Conservation (phyloP, 225 moss, liverwort and hornwort species). For the Pseudoscleropodium purum region DNA sequence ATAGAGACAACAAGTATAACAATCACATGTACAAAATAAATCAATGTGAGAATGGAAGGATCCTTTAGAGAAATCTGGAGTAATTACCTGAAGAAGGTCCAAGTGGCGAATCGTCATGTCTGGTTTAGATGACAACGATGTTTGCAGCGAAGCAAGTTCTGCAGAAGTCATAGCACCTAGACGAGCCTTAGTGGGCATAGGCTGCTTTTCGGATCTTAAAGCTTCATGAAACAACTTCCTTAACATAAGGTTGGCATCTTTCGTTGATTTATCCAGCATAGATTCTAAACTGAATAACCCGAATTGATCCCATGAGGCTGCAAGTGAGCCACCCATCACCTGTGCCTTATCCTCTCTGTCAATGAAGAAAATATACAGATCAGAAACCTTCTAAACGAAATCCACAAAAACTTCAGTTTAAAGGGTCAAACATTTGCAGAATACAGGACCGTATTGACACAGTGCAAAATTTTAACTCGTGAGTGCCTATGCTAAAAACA, state of each 20-base stretch:
- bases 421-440: neutral
- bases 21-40: neutral
- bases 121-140: slow-evolving; percentile 54
- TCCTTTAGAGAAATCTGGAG: neutral
- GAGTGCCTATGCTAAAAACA: neutral
- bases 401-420: neutral
- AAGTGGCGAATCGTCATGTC: slow-evolving; percentile 66
- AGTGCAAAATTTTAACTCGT: neutral
- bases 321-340: slow-evolving; percentile 74
- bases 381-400: neutral
- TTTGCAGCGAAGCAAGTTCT: slow-evolving; percentile 59
- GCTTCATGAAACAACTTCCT: slow-evolving; percentile 90
- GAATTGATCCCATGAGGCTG: slow-evolving; percentile 58
- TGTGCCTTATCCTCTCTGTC: slow-evolving; percentile 28
- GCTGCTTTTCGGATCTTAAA: slow-evolving; percentile 60
- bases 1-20: neutral
- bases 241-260: slow-evolving; percentile 66
- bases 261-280: slow-evolving; percentile 67
- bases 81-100: slow-evolving; percentile 43
- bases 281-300: slow-evolving; percentile 56
- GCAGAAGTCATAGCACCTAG: slow-evolving; percentile 66
- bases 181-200: slow-evolving; percentile 55
- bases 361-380: neutral
- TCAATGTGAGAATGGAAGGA: neutral
- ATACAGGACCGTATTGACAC: neutral